These are phyloP conservation scores for Yamadazyma epiphylla DNA, from an alignment of 1,139 yeast species.

Conservation along the genomic window DNA sequence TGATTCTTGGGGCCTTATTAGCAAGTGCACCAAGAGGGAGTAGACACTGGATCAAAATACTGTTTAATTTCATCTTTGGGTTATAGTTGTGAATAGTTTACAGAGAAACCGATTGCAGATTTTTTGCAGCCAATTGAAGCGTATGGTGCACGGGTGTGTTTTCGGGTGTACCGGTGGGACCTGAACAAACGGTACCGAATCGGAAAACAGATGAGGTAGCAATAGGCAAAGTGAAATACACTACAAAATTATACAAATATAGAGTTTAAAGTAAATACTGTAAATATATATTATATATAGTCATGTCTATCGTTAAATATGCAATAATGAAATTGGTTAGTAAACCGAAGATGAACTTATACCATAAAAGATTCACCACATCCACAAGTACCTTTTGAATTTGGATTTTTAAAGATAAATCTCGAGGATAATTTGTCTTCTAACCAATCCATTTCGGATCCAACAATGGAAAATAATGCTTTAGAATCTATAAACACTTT, in stretches of 20 bases:
- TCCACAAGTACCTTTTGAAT: conserved; percentile 96
- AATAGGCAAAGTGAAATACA: too few relatives aligned
- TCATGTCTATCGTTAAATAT: too few relatives aligned
- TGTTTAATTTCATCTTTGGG: conserved; percentile 2
- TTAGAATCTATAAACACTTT: conserved; percentile 91
- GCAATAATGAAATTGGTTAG: too few relatives aligned
- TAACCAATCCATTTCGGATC: conserved; percentile 97
- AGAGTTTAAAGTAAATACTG: too few relatives aligned
- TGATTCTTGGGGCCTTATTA: conserved; percentile 36
- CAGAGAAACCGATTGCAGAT: too few relatives aligned
- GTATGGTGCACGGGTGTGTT: not conserved
- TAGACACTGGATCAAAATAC: conserved; percentile 2
- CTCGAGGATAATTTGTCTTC: conserved; percentile 88
- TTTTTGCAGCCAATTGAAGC: not conserved
- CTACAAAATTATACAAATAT: too few relatives aligned
- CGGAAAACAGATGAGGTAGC: too few relatives aligned
- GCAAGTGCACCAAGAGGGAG: conserved; percentile 17
- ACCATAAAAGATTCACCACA: conserved; percentile 99
- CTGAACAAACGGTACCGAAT: too few relatives aligned
- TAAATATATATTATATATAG: too few relatives aligned
- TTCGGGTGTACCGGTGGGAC: too few relatives aligned
- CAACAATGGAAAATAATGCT: conserved; percentile 91
- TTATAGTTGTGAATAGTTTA: not conserved
- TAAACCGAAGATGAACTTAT: too few relatives aligned
- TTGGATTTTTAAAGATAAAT: conserved; percentile 91